phyloP scores from a whole-genome alignment of 805 yeast species.

The Wickerhamiella alocasiicola region DNA sequence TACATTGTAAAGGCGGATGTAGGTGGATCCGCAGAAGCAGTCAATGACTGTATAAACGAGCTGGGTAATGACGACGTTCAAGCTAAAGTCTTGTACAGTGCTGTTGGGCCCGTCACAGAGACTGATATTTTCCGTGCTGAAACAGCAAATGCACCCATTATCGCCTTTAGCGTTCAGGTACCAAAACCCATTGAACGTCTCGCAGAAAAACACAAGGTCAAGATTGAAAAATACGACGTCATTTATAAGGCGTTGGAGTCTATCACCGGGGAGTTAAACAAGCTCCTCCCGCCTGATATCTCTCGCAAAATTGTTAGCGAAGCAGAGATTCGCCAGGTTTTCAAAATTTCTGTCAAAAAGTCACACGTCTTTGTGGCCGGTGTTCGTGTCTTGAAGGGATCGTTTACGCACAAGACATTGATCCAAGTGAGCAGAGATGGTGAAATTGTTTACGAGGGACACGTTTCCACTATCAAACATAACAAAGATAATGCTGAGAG shows the following conservation, averaged over 20 bases:
- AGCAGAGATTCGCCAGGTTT: slow-evolving; percentile 57
- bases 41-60: slow-evolving; percentile 62
- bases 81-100: slow-evolving; percentile 54
- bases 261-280: slow-evolving; percentile 52
- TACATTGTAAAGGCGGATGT: slow-evolving; percentile 85
- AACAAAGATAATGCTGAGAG: slow-evolving; percentile 67
- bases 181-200: slow-evolving; percentile 49
- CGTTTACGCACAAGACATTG: slow-evolving; percentile 43
- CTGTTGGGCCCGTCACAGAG: slow-evolving; percentile 67
- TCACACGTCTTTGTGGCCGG: slow-evolving; percentile 63
- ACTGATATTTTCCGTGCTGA: slow-evolving; percentile 56
- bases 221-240: slow-evolving; percentile 54
- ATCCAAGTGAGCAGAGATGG: slow-evolving; percentile 46
- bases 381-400: slow-evolving; percentile 63
- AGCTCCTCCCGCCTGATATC: slow-evolving; percentile 48
- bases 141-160: slow-evolving; percentile 55
- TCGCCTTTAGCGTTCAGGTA: slow-evolving; percentile 64
- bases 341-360: slow-evolving; percentile 49
- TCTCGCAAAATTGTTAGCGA: slow-evolving; percentile 57
- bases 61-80: slow-evolving; percentile 82
- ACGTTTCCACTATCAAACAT: slow-evolving; percentile 61
- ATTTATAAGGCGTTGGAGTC: slow-evolving; percentile 82
- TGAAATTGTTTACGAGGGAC: slow-evolving; percentile 42
- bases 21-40: slow-evolving; percentile 90
- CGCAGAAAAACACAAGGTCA: slow-evolving; percentile 47